phyloP scores from a whole-genome alignment of 768 basidiomycete genomes.

The Pholiota molesta region DNA sequence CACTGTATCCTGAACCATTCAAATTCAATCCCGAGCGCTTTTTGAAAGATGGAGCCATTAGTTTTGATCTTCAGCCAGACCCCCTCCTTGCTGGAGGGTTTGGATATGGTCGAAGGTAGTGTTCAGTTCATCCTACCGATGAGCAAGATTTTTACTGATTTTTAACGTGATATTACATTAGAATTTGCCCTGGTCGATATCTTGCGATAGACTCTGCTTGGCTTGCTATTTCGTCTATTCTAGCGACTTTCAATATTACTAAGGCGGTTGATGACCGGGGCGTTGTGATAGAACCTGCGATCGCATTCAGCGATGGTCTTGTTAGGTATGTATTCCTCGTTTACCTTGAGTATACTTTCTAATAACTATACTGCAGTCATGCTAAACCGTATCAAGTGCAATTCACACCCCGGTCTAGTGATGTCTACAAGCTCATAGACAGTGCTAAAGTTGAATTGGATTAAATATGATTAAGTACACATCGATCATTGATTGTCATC shows the following conservation, averaged over 20 bases:
- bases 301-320: conserved; percentile 28
- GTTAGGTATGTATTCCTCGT: conserved; percentile 16
- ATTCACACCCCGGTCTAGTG: not conserved
- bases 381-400: conserved; percentile 5
- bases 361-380: not conserved
- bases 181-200: conserved; percentile 40
- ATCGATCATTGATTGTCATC: no score
- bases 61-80: conserved; percentile 21
- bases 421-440: not conserved
- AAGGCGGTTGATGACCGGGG: conserved; percentile 36
- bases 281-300: conserved; percentile 18
- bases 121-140: not conserved
- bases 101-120: conserved; percentile 37
- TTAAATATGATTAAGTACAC: not conserved
- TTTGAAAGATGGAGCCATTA: conserved; percentile 29
- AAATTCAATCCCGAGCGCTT: conserved; percentile 60
- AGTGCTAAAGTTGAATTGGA: not conserved
- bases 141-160: no score
- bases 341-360: not conserved
- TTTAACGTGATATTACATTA: conserved; percentile 8
- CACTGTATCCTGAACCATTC: conserved; percentile 52
- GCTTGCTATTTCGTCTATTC: conserved; percentile 32
- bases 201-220: conserved; percentile 33
- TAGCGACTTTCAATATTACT: conserved; percentile 30
- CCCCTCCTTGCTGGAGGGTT: conserved; percentile 28